Evolutionary conservation across 2,329 filamentous ascomycete species (phyloP).

Genomic region (Colletotrichum paranaense): DNA sequence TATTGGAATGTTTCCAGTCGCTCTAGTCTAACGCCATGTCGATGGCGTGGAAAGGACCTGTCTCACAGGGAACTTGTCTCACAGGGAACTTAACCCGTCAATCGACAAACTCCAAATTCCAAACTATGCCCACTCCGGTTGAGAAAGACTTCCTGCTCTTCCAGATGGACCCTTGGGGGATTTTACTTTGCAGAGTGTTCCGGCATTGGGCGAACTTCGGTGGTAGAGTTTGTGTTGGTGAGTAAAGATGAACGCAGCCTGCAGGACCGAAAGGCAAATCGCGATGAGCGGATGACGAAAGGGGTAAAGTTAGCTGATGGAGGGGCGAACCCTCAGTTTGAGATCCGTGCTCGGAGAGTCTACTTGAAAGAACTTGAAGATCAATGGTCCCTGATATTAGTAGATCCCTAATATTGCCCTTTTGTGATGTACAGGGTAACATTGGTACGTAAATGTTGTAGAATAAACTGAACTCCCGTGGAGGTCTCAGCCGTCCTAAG

Average conservation of each 20-base stretch:
- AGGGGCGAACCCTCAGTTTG: background rate
- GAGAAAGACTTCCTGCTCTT: background rate
- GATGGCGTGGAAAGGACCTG: background rate
- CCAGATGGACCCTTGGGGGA: background rate
- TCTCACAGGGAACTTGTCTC: background rate
- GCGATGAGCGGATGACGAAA: background rate
- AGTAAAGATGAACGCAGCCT: background rate
- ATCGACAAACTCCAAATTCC: background rate
- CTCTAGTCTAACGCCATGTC: background rate
- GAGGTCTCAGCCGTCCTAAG: too few species aligned
- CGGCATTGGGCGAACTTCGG: background rate
- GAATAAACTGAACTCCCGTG: too few species aligned
- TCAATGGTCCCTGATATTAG: too few species aligned
- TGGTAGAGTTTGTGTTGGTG: background rate
- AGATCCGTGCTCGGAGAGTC: background rate
- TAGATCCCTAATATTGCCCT: too few species aligned
- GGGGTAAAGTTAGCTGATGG: background rate
- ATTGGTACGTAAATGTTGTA: too few species aligned
- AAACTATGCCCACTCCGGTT: background rate
- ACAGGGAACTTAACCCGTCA: background rate
- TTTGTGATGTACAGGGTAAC: too few species aligned
- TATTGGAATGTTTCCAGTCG: background rate
- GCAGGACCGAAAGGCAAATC: background rate
- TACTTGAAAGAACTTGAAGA: background rate
- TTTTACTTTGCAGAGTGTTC: background rate